Base-by-base conservation (phyloP, 2,329 filamentous ascomycete genomes). In the Amesomyces nigricolor region DNA sequence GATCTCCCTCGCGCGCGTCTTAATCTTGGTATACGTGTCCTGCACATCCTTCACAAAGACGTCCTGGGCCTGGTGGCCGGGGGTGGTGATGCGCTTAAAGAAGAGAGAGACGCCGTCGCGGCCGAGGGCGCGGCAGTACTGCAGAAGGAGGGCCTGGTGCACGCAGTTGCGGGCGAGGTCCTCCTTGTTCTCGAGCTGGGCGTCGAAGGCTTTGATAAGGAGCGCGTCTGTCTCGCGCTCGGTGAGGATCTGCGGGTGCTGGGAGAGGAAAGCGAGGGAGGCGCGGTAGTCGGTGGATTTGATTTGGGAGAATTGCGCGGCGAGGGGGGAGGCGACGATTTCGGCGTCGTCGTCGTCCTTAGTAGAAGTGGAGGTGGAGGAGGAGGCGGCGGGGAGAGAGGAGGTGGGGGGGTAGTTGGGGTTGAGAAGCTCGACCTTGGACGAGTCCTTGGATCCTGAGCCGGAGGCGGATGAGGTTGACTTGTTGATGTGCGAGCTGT, bases 11-110 rank as follows among this genome's bases (percentile, higher is more conserved):
- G 88, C 85, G 47, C 94, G 84, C 26, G 78, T 85, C 65, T 84
- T 85, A 71, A 99, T 97, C 52, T 86, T 84, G 65, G 78, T 78
- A 72, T 95, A 96, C 3, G 91, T 97, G 39, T 86, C 85, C 66
- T 90, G 87, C 44, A 99, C 91, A 69, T 99, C 94, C 71, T 96
- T 92, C 69, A 82, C 83, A 76, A 99, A 99, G 44, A 97, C 80
- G 44, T 89, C 90, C 65, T 88, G 86, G 6, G 94, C 95, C 72
- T 96, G 87, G 72, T 99, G 92, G 32, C 87, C 89, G 64, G 83
- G 84, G 3, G 88, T 95, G 19, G 88, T 94, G 70, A 99, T 91
- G 56, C 92, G 87, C 74, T 94, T 95, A 81, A 99, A 99, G 78
- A 99, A 99, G 30, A 97, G 74, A 5, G 83, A 81, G 8, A 96